Evolutionary conservation across 768 basidiomycete species (phyloP).

Genomic region (Boletus reticuloceps): DNA sequence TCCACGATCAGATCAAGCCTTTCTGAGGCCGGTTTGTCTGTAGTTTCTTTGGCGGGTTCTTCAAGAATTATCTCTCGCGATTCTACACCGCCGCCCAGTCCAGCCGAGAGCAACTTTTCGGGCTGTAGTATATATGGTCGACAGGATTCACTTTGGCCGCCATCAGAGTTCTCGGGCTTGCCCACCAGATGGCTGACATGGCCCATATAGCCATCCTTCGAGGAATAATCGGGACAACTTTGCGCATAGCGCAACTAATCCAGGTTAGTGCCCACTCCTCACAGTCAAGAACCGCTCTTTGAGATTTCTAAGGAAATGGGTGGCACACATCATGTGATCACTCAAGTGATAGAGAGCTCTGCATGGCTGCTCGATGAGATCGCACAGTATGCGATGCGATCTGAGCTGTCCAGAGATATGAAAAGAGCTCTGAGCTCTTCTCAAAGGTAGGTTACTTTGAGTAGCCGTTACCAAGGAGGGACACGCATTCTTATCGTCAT

Average conservation of each 20-base stretch:
- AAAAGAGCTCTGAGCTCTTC: conserved; percentile 2
- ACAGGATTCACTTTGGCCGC: neutral
- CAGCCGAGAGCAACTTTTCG: neutral
- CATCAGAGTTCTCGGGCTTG: conserved; percentile 7
- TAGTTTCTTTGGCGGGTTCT: neutral
- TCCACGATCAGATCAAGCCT: neutral
- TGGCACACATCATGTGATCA: conserved; percentile 11
- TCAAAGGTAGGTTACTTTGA: neutral
- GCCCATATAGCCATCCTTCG: neutral
- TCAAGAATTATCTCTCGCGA: neutral
- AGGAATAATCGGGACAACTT: conserved; percentile 7
- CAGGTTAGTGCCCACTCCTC: neutral
- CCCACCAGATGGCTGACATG: conserved; percentile 7
- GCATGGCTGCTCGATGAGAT: conserved; percentile 17
- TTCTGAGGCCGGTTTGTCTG: neutral
- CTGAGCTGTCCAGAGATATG: neutral
- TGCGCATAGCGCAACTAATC: conserved; percentile 8
- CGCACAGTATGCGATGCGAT: neutral
- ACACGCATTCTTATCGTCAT: neutral
- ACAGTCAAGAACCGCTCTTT: neutral
- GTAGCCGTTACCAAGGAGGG: no score
- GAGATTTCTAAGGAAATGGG: conserved; percentile 4
- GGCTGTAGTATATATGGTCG: neutral
- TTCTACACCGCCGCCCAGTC: neutral
- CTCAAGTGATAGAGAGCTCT: conserved; percentile 11